Evolutionary conservation across 139 green algal species (phyloP), one percentile per base, ranked within the genome.

Genomic region (Micractinium conductrix): DNA sequence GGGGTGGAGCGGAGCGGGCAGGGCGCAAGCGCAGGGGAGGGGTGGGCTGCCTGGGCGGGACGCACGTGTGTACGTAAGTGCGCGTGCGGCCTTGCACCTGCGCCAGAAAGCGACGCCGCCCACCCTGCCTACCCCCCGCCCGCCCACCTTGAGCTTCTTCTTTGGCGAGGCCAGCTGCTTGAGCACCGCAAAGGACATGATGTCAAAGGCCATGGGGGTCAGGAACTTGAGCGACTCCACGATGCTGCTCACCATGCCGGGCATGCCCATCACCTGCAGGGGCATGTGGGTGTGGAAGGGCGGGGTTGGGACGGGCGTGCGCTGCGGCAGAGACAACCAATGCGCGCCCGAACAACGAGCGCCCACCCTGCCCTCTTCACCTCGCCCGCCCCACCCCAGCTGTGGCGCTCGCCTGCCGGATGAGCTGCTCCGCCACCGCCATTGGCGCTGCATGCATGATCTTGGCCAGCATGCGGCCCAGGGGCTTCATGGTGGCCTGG

Each of bases 141-240:
- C 28, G 17, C 55, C 4, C 81, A 81, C 81, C 81, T 95, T 95
- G 76, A 95, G 73, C 70, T 94, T 93, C 33, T 85, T 71, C 43
- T 88, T 85, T 14, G 65, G 68, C 19, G 75, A 73, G 10, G 84
- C 73, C 37, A 96, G 88, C 62, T 90, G 84, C 28, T 89, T 79
- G 17, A 97, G 88, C 17, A 97, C 89, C 53, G 91, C 83, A 74
- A 94, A 98, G 22, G 92, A 93, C 53, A 97, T 88, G 55, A 90
- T 88, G 62, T 96, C 93, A 76, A 90, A 92, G 79, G 78, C 83
- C 44, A 92, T 69, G 37, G 93, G 88, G 48, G 86, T 94, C 48
- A 97, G 82, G 85, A 94, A 96, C 81, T 91, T 93, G 44, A 97
- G 86, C n/a, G 88, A 87, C 62, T 98, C 94, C 45, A 93, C 76